These are phyloP conservation scores for Kodamaea alishanica DNA, from an alignment of 1,139 yeast species.

Conservation along the genomic window DNA sequence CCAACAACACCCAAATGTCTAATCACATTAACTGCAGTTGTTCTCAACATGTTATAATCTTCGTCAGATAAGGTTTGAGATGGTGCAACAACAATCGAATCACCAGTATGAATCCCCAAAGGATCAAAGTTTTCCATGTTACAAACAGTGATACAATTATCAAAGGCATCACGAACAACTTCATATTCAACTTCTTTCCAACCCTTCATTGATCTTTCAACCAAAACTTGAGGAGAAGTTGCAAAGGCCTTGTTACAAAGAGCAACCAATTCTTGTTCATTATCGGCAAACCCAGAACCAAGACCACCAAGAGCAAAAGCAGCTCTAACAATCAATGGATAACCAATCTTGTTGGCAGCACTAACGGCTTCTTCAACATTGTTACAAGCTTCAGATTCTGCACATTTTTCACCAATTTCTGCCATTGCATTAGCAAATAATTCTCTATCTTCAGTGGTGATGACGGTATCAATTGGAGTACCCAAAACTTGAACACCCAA, in stretches of 20 bases:
- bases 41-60: constrained; percentile 96
- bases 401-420: constrained; percentile 92
- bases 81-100: constrained; percentile 97
- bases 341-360: constrained; percentile 86
- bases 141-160: constrained; percentile 98
- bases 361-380: constrained; percentile 73
- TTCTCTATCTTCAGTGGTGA: constrained; percentile 97
- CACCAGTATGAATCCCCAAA: constrained; percentile 98
- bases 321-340: constrained; percentile 96
- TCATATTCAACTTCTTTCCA: constrained; percentile 99
- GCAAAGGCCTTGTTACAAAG: constrained; percentile 92
- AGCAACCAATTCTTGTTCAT: constrained; percentile 75
- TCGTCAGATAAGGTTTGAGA: constrained; percentile 96
- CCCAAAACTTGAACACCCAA: constrained; percentile 95
- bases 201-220: constrained; percentile 96
- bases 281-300: constrained; percentile 97
- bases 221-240: constrained; percentile 91
- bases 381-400: constrained; percentile 83
- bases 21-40: constrained; percentile 95
- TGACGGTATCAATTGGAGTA: constrained; percentile 92
- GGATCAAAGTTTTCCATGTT: constrained; percentile 99
- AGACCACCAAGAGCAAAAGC: constrained; percentile 97
- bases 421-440: constrained; percentile 92
- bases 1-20: constrained; percentile 99
- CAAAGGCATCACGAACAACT: constrained; percentile 96